phyloP scores from a whole-genome alignment of 1,284 basidiomycete species.

The Cutaneotrichosporon dermatis region DNA sequence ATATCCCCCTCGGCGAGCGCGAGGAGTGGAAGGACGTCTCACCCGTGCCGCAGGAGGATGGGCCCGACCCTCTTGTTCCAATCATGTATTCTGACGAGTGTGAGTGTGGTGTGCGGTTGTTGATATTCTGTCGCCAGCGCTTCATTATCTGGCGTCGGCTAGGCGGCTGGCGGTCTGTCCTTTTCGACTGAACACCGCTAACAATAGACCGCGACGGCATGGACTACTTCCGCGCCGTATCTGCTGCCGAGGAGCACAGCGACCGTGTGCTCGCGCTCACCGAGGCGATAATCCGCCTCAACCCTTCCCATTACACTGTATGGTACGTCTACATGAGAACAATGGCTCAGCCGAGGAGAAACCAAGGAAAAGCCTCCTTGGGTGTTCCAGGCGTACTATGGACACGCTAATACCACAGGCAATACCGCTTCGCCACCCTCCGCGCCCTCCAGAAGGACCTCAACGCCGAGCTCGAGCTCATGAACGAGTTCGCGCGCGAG shows the following conservation, averaged over 20 bases:
- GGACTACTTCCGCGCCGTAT: slow-evolving; percentile 80
- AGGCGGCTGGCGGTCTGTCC: too few relatives aligned
- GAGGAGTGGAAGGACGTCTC: slow-evolving; percentile 72
- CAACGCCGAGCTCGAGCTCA: slow-evolving; percentile 67
- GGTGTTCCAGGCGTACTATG: too few relatives aligned
- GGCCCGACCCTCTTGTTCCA: slow-evolving; percentile 69
- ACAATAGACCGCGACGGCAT: slow-evolving; percentile 80
- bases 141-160: too few relatives aligned
- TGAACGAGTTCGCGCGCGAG: slow-evolving; percentile 75
- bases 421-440: slow-evolving; percentile 83
- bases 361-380: too few relatives aligned
- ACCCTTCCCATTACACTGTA: slow-evolving; percentile 90
- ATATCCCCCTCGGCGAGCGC: slow-evolving; percentile 59
- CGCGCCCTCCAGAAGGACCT: slow-evolving; percentile 63
- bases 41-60: slow-evolving; percentile 76
- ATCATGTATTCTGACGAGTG: slow-evolving; percentile 85
- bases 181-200: neutral
- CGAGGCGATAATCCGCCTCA: slow-evolving; percentile 74
- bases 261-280: slow-evolving; percentile 76
- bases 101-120: slow-evolving; percentile 50
- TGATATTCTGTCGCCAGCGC: too few relatives aligned
- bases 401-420: slow-evolving; percentile 56
- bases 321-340: slow-evolving; percentile 57
- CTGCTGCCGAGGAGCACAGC: slow-evolving; percentile 69
- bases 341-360: too few relatives aligned